Conservation (phyloP, 768 basidiomycete genomes). For the Agrocybe chaxingu region DNA sequence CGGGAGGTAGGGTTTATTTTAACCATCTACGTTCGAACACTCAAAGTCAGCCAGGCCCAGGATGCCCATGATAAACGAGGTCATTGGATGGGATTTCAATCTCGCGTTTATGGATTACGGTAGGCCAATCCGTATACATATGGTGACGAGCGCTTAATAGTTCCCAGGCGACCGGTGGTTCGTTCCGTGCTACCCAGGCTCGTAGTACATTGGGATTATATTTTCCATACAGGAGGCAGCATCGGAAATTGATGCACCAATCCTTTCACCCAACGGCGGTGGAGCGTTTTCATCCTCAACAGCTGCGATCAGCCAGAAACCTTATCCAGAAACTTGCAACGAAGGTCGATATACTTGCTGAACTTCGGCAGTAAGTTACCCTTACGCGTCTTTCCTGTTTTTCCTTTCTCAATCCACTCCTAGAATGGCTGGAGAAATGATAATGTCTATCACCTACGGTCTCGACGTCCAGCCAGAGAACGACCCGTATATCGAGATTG, state of each 20-base stretch:
- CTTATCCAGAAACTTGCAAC: slow-evolving; percentile 27
- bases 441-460: slow-evolving; percentile 35
- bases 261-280: slow-evolving; percentile 10
- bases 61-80: slow-evolving; percentile 13
- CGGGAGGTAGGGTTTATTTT: slow-evolving; percentile 16
- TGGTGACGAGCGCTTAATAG: neutral
- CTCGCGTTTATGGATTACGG: slow-evolving; percentile 7
- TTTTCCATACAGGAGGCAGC: slow-evolving; percentile 8
- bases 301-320: slow-evolving; percentile 25
- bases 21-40: neutral
- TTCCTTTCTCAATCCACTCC: neutral
- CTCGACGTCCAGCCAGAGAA: slow-evolving; percentile 22
- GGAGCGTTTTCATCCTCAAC: slow-evolving; percentile 21
- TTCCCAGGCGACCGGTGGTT: neutral
- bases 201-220: neutral
- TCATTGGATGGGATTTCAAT: slow-evolving; percentile 15
- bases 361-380: slow-evolving; percentile 26
- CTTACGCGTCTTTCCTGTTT: slow-evolving; percentile 5
- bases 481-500: slow-evolving; percentile 24
- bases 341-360: slow-evolving; percentile 24
- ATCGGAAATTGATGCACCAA: slow-evolving; percentile 13
- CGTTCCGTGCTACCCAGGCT: neutral
- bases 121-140: neutral
- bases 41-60: slow-evolving; percentile 1
- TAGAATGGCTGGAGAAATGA: slow-evolving; percentile 21